Base-by-base conservation (phyloP, 2,329 filamentous ascomycete genomes). In the Aspergillus candidus region DNA sequence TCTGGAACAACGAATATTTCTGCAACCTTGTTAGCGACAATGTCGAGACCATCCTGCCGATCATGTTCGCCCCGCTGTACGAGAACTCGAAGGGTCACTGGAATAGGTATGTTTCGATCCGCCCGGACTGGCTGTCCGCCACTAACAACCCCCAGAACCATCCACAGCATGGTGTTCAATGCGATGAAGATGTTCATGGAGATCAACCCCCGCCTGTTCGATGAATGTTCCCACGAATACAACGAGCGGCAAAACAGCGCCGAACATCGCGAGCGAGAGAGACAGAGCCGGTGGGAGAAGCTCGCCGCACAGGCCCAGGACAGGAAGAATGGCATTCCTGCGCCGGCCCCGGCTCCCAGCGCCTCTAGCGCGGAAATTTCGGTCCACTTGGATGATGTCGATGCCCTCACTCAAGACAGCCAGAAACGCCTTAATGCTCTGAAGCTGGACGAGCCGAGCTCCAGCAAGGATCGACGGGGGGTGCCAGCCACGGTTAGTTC, bases 141-240 rank as follows among this genome's bases (percentile, higher is more conserved):
- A 37, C 18, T 30, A 13, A 27, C 43, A 46, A 43, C 53, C n/a
- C 17, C 27, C 40, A 97, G 93, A 60, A 98, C 93, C 6, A 98
- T 98, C 55, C 93, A 98, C 63, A 93, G 93, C 65, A 97, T 98
- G 91, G 93, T 98, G 10, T 97, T 97, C 68, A 98, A 97, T 61
- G 93, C 93, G 45, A 97, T 98, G 93, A 98, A 98, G 68, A 79
- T 98, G 32, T 98, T 98, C 69, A 98, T 98, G 93, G 93, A 98
- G 67, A 96, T 98, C 61, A 97, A 97, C 66, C 93, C 93, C 8
- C 90, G 96, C 66, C 79, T 98, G 15, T 98, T 98, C 59, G 93
- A 98, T 58, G 93, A 98, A 63, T 98, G 93, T 71, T 96, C 93
- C 31, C 91, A 96, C 62, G 90, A 97, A 53, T 98, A 98, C 69